Evolutionary conservation across 1,284 basidiomycete species (phyloP).

Genomic region (Rhodotorula sp.): DNA sequence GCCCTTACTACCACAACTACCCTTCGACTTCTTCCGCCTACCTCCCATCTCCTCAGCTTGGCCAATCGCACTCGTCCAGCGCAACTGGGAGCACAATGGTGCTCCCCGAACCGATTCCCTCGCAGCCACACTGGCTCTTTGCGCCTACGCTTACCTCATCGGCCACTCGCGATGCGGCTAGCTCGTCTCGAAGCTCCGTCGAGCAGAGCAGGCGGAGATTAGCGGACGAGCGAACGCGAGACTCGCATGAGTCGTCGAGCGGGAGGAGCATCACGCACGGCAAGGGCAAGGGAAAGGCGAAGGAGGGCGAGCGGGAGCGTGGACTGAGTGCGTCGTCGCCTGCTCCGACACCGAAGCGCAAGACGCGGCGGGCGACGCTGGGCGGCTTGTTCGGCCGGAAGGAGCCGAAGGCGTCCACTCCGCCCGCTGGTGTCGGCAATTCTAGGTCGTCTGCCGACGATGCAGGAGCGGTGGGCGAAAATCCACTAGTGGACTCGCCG

Average conservation of each 20-base stretch:
- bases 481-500: slow-evolving; percentile 7
- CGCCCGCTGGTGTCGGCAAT: neutral
- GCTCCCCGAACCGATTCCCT: slow-evolving; percentile 14
- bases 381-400: slow-evolving; percentile 20
- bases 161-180: neutral
- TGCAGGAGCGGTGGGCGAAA: too few species aligned
- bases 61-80: neutral
- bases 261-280: neutral
- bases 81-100: slow-evolving; percentile 11
- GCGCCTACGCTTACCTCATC: neutral
- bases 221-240: neutral
- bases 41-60: neutral
- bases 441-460: neutral
- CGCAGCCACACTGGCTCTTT: slow-evolving; percentile 11
- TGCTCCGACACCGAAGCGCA: slow-evolving; percentile 2
- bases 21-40: neutral
- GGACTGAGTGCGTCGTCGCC: neutral
- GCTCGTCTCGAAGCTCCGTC: neutral
- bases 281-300: slow-evolving; percentile 6
- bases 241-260: neutral
- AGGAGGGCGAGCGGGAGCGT: neutral
- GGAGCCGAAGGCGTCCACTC: neutral
- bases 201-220: neutral
- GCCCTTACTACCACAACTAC: neutral
- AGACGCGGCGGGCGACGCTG: slow-evolving; percentile 22